Conservation (phyloP, 2,329 filamentous ascomycete species). For the Xylariaceae sp. region DNA sequence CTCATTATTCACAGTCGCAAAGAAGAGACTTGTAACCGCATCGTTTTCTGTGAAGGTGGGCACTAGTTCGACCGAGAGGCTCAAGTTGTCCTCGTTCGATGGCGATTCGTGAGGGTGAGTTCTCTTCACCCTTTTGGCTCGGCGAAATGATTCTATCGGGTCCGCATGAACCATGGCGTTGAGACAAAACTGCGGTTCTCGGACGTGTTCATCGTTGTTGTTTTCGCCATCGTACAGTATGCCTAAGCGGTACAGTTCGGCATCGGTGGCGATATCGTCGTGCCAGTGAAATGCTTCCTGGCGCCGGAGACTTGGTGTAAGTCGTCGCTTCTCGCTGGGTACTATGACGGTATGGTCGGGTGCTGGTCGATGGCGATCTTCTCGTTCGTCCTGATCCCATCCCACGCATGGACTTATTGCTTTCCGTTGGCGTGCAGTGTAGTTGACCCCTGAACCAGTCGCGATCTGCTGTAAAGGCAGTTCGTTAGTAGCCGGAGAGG, state of each 20-base stretch:
- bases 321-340: conserved; percentile 18
- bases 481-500: not conserved
- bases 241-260: conserved; percentile 26
- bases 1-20: conserved; percentile 12
- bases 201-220: conserved; percentile 21
- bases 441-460: not conserved
- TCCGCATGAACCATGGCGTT: conserved; percentile 25
- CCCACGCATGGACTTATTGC: not conserved
- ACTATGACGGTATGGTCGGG: conserved; percentile 16
- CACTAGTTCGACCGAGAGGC: conserved; percentile 17
- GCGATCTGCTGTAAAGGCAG: not conserved
- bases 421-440: not conserved
- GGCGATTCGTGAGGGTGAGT: not conserved
- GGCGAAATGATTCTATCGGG: conserved; percentile 25
- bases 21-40: conserved; percentile 12
- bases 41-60: conserved; percentile 16
- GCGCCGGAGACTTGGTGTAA: conserved; percentile 25
- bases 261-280: conserved; percentile 23
- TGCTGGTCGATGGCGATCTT: conserved; percentile 15
- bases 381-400: conserved; percentile 14
- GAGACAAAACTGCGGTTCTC: conserved; percentile 23
- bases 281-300: conserved; percentile 28
- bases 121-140: conserved; percentile 22
- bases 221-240: conserved; percentile 27
- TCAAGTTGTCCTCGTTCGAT: conserved; percentile 4